Base-by-base conservation (phyloP, 2,329 filamentous ascomycete species). In the Xylariaceae sp. region DNA sequence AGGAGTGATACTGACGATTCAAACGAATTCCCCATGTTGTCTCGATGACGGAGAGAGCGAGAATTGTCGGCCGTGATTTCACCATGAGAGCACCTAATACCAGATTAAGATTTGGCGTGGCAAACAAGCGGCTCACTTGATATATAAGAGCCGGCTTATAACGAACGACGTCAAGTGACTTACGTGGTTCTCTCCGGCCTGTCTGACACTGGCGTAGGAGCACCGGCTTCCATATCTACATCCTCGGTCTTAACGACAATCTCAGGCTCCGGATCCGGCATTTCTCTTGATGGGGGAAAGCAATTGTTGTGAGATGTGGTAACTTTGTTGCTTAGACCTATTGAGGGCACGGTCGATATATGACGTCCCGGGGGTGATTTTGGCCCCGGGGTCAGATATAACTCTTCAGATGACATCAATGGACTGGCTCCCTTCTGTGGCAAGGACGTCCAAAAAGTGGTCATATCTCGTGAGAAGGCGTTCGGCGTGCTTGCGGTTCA, bases 1-100 rank as follows among this genome's bases (percentile, higher is more conserved):
- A 77, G 59, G 53, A 69, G 72, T 16, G 79, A 79, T 18, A 77
- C 70, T n/a, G 80, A 80, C 13, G 81, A 84, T 43, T 73, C 71
- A 57, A 79, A 71, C 34, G 78, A 39, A 32, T 51, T 51, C 30
- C 49, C 50, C n/a, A 48, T 22, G 15, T 53, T 53, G 16, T 55
- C 51, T 39, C 51, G 49, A 48, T 37, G 44, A 39, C 39, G 22
- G 8, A 42, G 47, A 36, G 46, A 50, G 51, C 40, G 48, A 34
- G 51, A 41, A 12, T 47, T 54, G 22, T 51, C 49, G 42, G 44
- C 5, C 37, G 44, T 43, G 44, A 39, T 36, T 58, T 67, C 60
- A 67, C 65, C 58, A 65, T 54, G 61, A 67, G 56, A 67, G 67
- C 52, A 51, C 21, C 64, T 67, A 49, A 37, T 51, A 42, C 29